A percentile compares a stretch with the other conserved stretches of the same genome.
phyloP scores from a whole-genome alignment of 2,329 filamentous ascomycete species.

The Penicillium vulpinum region DNA sequence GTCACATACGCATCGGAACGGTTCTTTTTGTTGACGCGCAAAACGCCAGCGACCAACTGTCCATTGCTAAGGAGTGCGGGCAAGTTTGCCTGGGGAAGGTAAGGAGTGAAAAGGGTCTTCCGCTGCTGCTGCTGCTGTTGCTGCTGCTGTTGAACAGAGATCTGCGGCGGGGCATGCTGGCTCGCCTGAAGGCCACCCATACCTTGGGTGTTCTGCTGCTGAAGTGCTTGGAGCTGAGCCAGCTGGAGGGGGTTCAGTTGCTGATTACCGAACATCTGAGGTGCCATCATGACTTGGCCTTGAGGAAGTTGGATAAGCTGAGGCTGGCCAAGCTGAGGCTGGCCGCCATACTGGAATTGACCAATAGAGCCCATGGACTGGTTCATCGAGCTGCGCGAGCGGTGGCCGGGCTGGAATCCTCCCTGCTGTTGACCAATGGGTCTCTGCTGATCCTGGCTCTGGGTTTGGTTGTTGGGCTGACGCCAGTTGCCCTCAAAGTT shows the following conservation, averaged over 20 bases:
- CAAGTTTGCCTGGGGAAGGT: constrained; percentile 89
- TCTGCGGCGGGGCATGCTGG: constrained; percentile 68
- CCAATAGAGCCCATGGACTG: constrained; percentile 82
- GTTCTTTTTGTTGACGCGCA: constrained; percentile 99
- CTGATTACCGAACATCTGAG: constrained; percentile 80
- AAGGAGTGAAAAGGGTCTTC: constrained; percentile 98
- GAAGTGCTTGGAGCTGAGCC: constrained; percentile 85
- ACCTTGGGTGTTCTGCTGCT: constrained; percentile 80
- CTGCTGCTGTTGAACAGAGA: constrained; percentile 58
- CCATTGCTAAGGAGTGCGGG: constrained; percentile 88
- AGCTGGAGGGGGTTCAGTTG: constrained; percentile 86
- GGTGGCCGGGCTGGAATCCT: constrained; percentile 90
- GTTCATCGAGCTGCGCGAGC: constrained; percentile 78
- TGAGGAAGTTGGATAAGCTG: constrained; percentile 83
- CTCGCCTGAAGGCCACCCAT: constrained; percentile 67
- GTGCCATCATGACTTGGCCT: constrained; percentile 80
- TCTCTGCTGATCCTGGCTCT: constrained; percentile 53
- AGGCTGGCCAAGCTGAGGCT: constrained; percentile 62
- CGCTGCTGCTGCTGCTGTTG: constrained; percentile 85
- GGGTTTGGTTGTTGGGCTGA: constrained; percentile 64
- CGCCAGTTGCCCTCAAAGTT: constrained; percentile 99
- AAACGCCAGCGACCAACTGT: constrained; percentile 91
- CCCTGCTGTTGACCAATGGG: constrained; percentile 67
- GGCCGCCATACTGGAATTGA: constrained; percentile 73
- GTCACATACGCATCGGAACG: constrained; percentile 97